Conservation (phyloP, 2,329 filamentous ascomycete species). For the Trichoderma koningiopsis region DNA sequence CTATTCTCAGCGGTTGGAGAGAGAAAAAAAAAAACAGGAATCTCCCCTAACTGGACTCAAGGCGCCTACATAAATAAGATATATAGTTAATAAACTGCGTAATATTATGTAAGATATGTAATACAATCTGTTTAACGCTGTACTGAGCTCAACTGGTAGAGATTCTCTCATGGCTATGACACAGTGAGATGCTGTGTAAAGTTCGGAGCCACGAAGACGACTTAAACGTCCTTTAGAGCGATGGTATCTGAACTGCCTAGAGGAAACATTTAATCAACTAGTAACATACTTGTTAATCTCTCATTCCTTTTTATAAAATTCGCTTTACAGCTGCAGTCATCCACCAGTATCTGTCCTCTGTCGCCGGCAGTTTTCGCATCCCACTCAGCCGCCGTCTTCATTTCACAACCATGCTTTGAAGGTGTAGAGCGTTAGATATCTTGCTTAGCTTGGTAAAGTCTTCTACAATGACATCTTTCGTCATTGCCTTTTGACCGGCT, state of each 20-base stretch:
- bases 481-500: background rate
- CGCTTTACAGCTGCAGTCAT: background rate
- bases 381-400: background rate
- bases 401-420: background rate
- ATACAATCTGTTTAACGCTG: background rate
- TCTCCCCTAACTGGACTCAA: no score
- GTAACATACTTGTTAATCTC: background rate
- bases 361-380: background rate
- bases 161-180: background rate
- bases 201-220: background rate
- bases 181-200: background rate
- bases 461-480: background rate
- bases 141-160: background rate
- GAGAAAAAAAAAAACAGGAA: no score
- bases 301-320: background rate
- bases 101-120: background rate
- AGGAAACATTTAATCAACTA: background rate
- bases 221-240: background rate
- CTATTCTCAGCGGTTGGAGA: no score
- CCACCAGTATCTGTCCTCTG: background rate
- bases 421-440: background rate
- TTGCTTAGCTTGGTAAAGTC: background rate
- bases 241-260: background rate
- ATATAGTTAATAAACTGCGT: background rate
- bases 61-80: background rate